Conservation (phyloP, 805 yeast genomes). For the Yamadazyma insecticola region DNA sequence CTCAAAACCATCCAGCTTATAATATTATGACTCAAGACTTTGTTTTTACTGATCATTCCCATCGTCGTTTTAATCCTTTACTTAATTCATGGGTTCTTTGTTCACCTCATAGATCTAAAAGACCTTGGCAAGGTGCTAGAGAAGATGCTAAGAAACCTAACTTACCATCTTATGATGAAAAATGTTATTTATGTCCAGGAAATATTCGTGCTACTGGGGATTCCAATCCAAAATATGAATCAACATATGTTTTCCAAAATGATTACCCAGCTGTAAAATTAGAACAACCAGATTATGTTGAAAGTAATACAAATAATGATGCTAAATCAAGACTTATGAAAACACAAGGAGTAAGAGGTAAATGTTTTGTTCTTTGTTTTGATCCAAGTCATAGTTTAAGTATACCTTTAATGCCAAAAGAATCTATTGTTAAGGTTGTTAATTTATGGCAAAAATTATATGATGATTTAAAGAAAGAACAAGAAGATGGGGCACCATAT, state of each 20-base stretch:
- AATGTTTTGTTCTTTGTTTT: slow-evolving; percentile 69
- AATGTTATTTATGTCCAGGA: slow-evolving; percentile 71
- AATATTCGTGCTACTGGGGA: slow-evolving; percentile 62
- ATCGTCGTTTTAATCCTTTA: slow-evolving; percentile 66
- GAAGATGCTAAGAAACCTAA: slow-evolving; percentile 42
- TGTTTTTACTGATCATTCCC: slow-evolving; percentile 55
- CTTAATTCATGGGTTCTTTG: slow-evolving; percentile 66
- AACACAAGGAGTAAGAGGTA: slow-evolving; percentile 59
- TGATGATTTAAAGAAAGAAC: slow-evolving; percentile 34
- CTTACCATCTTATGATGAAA: slow-evolving; percentile 55
- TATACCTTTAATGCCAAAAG: slow-evolving; percentile 52
- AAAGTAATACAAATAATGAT: slow-evolving; percentile 2
- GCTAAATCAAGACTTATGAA: slow-evolving; percentile 44
- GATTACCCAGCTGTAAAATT: slow-evolving; percentile 68
- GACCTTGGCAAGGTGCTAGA: slow-evolving; percentile 80
- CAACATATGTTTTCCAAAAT: slow-evolving; percentile 59
- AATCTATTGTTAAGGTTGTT: slow-evolving; percentile 46
- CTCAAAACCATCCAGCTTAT: no score
- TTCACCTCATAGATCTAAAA: slow-evolving; percentile 71
- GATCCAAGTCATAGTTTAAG: slow-evolving; percentile 66
- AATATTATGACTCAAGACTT: slow-evolving; percentile 25
- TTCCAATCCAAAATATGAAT: slow-evolving; percentile 50
- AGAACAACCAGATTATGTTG: slow-evolving; percentile 45
- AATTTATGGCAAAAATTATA: slow-evolving; percentile 58
- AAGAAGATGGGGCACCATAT: slow-evolving; percentile 38